Conservation (phyloP, 148 eudicot genomes). For the Silene latifolia region DNA sequence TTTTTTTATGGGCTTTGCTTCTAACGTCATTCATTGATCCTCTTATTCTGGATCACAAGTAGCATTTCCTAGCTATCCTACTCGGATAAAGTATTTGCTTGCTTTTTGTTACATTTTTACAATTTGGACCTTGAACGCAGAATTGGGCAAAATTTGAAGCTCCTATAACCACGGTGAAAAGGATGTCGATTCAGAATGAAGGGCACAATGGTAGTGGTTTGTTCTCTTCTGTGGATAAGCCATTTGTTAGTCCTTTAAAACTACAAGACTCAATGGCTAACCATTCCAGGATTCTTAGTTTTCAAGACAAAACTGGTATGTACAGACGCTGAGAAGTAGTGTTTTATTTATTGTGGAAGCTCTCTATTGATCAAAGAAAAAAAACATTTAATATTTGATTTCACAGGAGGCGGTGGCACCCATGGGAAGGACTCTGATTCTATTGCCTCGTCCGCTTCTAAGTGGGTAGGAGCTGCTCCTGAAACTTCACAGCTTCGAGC, state of each 20-base stretch:
- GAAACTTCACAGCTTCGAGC: constrained; percentile 23
- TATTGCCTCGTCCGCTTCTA: constrained; percentile 27
- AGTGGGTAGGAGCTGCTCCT: constrained; percentile 27
- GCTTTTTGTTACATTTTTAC: constrained; percentile 4
- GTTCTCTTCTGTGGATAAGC: constrained; percentile 38
- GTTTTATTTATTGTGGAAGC: no score
- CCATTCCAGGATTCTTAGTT: constrained; percentile 24
- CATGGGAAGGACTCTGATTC: constrained; percentile 30
- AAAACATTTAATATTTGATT: background rate
- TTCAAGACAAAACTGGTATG: constrained; percentile 48
- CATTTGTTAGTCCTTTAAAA: constrained; percentile 29
- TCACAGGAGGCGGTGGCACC: constrained; percentile 40
- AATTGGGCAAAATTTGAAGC: constrained; percentile 73
- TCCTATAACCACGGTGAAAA: constrained; percentile 78
- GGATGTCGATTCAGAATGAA: constrained; percentile 44
- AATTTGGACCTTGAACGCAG: constrained; percentile 40
- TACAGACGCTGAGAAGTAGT: background rate
- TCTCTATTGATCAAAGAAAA: no score
- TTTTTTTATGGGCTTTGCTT: no score
- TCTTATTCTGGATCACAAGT: background rate
- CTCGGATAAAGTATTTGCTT: background rate
- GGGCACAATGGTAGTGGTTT: constrained; percentile 29
- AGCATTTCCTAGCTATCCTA: background rate
- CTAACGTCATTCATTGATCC: background rate
- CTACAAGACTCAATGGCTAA: constrained; percentile 34